Evolutionary conservation across 371 early-diverging fungal species (phyloP), one percentile per base, ranked within the genome.

Genomic region (Conidiobolus incongruus): DNA sequence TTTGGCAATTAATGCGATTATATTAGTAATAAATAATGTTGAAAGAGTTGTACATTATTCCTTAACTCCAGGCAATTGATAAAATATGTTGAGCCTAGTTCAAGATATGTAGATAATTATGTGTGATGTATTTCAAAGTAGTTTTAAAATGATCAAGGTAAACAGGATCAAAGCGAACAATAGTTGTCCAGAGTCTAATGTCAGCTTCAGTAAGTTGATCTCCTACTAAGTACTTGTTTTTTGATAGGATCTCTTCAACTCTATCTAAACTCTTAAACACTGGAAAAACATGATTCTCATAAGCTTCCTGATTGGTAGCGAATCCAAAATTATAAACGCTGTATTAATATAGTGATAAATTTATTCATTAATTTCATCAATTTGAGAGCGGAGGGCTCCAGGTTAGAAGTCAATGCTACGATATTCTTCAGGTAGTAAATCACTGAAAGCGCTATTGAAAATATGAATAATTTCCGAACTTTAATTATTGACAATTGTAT

Each of bases 401-500:
- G 93, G 95, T 53, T 91, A 92, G 42, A 63, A 84, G 41, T 74
- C 68, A 38, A 77, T 33, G 13, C 61, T 68, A 15, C 65, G 64
- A 35, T 62, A 65, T 53, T 75, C 74, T 16, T 70, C 63, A 26
- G 75, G 66, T 1, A 77, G 49, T 23, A 66, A 50, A 19, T 67
- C 63, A 55, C 91, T 75, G 49, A 94, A 95, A 2, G 67, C 79
- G 1, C 69, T 66, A 65, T 92, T 92, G 49, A 94, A 63, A 66
- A 91, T 86, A 30, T 92, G 75, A 47, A 95, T 92, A 47, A 95
- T 90, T 57, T 95, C 95, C 3, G 81, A 77, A 47, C 76, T 75
- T 57, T 95, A 93, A 59, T 95, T 95, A 70, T 85, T 95, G 21
- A 94, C 95, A 44, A 94, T 90, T 13, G 89, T 94, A 31, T 72